Base-by-base conservation (phyloP, 2,329 filamentous ascomycete species). In the Zalaria sp. region DNA sequence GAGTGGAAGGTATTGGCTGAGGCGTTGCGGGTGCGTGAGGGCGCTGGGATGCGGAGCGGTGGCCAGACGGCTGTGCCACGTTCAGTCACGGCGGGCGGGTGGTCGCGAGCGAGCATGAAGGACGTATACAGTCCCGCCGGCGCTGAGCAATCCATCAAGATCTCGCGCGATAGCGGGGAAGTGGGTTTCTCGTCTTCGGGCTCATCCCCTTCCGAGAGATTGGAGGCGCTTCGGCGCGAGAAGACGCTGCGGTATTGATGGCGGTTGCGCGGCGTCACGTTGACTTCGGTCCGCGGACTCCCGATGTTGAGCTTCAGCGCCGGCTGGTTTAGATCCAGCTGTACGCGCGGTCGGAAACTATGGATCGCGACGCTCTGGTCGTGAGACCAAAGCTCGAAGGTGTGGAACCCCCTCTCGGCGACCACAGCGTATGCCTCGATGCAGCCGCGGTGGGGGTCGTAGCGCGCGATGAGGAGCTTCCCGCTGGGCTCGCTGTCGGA, bases 351-450 rank as follows among this genome's bases (percentile, higher is more conserved):
- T 25, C 79, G 62, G 53, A 93, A 93, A 0, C 72, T 69, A 50
- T 84, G 76, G 29, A 93, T 80, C 28, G 81, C 69, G 10, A 86
- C 79, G 11, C 76, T 64, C 8, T 63, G 63, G 44, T 88, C 72
- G 45, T 70, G 71, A 38, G 73, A 63, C 83, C 83, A 93, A 3
- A 69, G 61, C 46, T 78, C 66, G 40, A 77, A 71, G 2, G 65
- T 65, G 5, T 73, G 69, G 25, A 63, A 58, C 1, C 64, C 65
- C 40, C 77, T 71, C 40, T 78, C 72, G 2, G 83, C 84, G 3
- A 88, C 65, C 10, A 95, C 64, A 10, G 80, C 74, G 56, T 88
- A 86, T 3, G 77, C 86, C 61, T 91, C 83, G 43, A 95, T 93
- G 51, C 78, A 79, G 10, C 80, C 82, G 35, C 75, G 69, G 3